Conservation (phyloP, 139 green algal genomes). For the Tetratostichococcus sp. region DNA sequence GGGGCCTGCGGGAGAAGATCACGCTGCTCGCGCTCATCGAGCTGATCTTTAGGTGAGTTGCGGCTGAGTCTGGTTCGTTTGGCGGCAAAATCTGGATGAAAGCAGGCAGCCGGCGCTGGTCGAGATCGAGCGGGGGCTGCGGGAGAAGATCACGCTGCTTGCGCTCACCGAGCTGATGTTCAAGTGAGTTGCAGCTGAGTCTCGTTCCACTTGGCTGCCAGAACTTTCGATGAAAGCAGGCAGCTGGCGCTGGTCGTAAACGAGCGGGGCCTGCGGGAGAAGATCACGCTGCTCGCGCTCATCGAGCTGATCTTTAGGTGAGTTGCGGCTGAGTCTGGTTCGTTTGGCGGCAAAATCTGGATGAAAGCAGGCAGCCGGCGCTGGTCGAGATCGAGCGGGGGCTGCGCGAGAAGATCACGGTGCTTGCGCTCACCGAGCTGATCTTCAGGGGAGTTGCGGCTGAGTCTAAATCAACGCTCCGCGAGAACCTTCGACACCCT, state of each 20-base stretch:
- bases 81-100: too few species aligned
- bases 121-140: constrained; percentile 77
- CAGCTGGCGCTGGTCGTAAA: constrained; percentile 92
- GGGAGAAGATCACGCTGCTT: constrained; percentile 96
- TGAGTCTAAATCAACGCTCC: too few species aligned
- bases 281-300: constrained; percentile 89
- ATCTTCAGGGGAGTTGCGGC: too few species aligned
- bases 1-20: constrained; percentile 91
- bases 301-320: constrained; percentile 53
- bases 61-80: too few species aligned
- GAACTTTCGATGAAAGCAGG: too few species aligned
- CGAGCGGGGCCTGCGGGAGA: constrained; percentile 86
- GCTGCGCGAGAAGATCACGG: constrained; percentile 94
- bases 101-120: constrained; percentile 84
- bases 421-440: constrained; percentile 66
- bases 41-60: constrained; percentile 45
- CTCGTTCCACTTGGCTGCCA: too few species aligned
- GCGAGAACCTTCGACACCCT: too few species aligned
- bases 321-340: background rate
- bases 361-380: constrained; percentile 74
- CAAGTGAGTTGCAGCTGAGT: constrained; percentile 13
- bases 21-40: constrained; percentile 76
- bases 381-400: constrained; percentile 75
- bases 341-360: too few species aligned
- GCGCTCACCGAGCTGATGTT: constrained; percentile 56